A percentile compares a stretch with the other conserved stretches of the same genome.
Conservation (phyloP, 1,284 basidiomycete genomes). For the Exobasidium cylindrosporum region DNA sequence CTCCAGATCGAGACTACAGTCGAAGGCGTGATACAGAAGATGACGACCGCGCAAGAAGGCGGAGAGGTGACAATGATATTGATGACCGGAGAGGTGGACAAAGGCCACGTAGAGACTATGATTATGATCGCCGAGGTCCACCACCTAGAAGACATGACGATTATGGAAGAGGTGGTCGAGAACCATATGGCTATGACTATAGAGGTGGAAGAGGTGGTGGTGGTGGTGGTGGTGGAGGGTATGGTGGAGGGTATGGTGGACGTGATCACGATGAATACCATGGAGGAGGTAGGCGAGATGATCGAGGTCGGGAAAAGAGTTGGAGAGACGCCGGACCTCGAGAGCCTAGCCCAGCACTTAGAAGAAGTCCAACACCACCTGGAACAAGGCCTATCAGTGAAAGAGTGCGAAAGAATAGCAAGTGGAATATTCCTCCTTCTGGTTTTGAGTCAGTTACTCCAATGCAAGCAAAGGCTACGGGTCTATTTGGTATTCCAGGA, state of each 20-base stretch:
- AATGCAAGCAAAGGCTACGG: slow-evolving; percentile 92
- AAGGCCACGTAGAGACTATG: background rate
- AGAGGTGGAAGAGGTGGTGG: slow-evolving; percentile 55
- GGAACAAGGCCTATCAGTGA: slow-evolving; percentile 78
- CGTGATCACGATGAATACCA: background rate
- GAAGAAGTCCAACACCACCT: slow-evolving; percentile 85
- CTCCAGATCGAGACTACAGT: slow-evolving; percentile 5
- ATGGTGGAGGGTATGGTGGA: slow-evolving; percentile 8
- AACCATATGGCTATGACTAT: slow-evolving; percentile 7
- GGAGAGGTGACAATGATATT: background rate
- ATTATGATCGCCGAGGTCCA: slow-evolving; percentile 9
- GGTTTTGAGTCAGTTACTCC: slow-evolving; percentile 93
- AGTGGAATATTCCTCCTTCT: slow-evolving; percentile 92
- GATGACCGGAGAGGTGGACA: background rate
- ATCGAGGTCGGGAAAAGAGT: slow-evolving; percentile 28
- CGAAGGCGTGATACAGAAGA: background rate
- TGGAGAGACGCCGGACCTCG: slow-evolving; percentile 31
- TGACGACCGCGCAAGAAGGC: background rate
- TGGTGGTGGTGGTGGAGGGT: slow-evolving; percentile 42
- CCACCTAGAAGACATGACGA: slow-evolving; percentile 1
- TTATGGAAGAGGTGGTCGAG: slow-evolving; percentile 6
- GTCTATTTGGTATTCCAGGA: slow-evolving; percentile 86
- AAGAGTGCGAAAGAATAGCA: slow-evolving; percentile 77
- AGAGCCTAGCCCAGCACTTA: slow-evolving; percentile 66
- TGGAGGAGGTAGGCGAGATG: slow-evolving; percentile 28